These are phyloP conservation scores for Tephrocybe sp. DNA, from an alignment of 768 basidiomycete genomes.

Conservation along the genomic window DNA sequence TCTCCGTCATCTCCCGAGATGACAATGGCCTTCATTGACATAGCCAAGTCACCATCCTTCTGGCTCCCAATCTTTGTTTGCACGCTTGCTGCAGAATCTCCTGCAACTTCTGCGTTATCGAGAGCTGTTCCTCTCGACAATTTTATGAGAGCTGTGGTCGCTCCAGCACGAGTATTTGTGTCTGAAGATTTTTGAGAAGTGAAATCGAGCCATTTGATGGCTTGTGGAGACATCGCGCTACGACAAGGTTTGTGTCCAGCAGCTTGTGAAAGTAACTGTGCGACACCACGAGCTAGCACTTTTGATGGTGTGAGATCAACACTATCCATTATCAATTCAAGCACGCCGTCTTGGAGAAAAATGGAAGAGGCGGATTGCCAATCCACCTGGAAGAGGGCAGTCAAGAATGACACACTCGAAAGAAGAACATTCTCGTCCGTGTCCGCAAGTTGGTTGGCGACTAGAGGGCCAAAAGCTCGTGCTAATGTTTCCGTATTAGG, in stretches of 20 bases:
- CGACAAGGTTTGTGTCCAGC: conserved; percentile 75
- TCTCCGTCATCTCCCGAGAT: conserved; percentile 36
- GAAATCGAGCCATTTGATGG: conserved; percentile 65
- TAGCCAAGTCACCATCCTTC: conserved; percentile 47
- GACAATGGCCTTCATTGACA: conserved; percentile 58
- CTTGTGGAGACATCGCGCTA: conserved; percentile 53
- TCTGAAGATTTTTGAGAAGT: conserved; percentile 51
- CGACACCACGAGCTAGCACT: conserved; percentile 56
- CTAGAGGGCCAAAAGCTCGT: conserved; percentile 47
- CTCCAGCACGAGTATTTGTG: conserved; percentile 51
- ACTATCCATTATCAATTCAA: conserved; percentile 66
- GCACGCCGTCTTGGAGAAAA: conserved; percentile 59
- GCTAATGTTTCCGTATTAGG: conserved; percentile 49
- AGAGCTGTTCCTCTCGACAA: conserved; percentile 55
- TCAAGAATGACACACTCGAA: conserved; percentile 62
- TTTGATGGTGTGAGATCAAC: conserved; percentile 61
- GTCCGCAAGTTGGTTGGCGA: conserved; percentile 53
- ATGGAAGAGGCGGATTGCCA: conserved; percentile 64
- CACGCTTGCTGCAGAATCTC: conserved; percentile 10
- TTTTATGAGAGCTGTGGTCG: conserved; percentile 79
- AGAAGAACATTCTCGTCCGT: conserved; percentile 53
- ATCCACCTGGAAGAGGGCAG: conserved; percentile 86
- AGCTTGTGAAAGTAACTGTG: conserved; percentile 76
- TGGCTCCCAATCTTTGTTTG: conserved; percentile 13
- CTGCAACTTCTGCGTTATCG: conserved; percentile 39